Evolutionary conservation across 305 asterid genomes (phyloP).

Genomic region (Euphrasia arctica): DNA sequence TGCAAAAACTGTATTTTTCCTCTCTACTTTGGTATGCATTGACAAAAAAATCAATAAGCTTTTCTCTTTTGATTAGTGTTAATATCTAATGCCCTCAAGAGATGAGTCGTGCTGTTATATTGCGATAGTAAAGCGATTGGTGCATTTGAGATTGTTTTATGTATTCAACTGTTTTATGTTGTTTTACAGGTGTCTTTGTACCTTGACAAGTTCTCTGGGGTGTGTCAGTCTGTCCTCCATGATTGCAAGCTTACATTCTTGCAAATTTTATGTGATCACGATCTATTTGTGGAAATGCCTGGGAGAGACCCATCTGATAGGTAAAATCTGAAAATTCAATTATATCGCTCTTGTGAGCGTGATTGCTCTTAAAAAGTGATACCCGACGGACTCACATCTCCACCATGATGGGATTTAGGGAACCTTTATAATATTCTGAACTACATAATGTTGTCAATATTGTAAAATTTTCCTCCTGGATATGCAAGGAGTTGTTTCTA

Average conservation of each 20-base stretch:
- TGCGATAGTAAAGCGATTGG: slow-evolving; percentile 3
- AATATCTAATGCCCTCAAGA: slow-evolving; percentile 4
- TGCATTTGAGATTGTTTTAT: slow-evolving; percentile 12
- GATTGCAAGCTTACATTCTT: slow-evolving; percentile 97
- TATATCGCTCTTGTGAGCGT: slow-evolving; percentile 17
- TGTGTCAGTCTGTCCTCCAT: slow-evolving; percentile 89
- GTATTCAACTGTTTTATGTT: slow-evolving; percentile 25
- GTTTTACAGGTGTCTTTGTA: slow-evolving; percentile 85
- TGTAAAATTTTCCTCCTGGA: slow-evolving; percentile 9
- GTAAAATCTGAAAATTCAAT: slow-evolving; percentile 39
- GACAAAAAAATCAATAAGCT: not conserved
- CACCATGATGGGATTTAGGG: slow-evolving; percentile 17
- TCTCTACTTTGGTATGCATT: not conserved
- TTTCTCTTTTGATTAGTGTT: not conserved
- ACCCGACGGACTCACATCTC: slow-evolving; percentile 12
- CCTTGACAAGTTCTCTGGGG: slow-evolving; percentile 98
- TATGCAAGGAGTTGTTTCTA: slow-evolving; percentile 17
- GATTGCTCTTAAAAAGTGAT: slow-evolving; percentile 17
- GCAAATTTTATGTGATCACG: slow-evolving; percentile 96
- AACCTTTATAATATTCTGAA: not conserved
- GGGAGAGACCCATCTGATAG: slow-evolving; percentile 99
- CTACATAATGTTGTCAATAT: not conserved
- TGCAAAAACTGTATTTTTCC: not conserved
- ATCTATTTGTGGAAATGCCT: slow-evolving; percentile 99
- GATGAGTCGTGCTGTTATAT: slow-evolving; percentile 7